Conservation (phyloP, 495 filamentous ascomycete species). For the Pyronema omphalodes region DNA sequence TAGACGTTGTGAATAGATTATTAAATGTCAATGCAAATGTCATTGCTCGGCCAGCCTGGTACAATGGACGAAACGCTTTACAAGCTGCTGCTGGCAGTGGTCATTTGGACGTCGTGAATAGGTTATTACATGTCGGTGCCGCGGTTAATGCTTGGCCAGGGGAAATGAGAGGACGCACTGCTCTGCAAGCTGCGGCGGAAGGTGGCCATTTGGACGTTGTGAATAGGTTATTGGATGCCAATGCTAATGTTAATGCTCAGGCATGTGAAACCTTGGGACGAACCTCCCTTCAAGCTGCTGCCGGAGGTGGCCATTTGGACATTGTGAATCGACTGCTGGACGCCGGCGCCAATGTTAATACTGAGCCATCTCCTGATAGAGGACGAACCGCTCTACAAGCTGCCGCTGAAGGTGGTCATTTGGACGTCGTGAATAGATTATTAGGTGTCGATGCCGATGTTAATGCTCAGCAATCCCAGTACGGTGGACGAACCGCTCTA, state of each 20-base stretch:
- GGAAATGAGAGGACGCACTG: not conserved
- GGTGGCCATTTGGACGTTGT: constrained; percentile 2
- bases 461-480: constrained; percentile 3
- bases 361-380: constrained; percentile 3
- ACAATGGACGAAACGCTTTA: too few relatives aligned
- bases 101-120: too few relatives aligned
- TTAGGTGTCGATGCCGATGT: constrained; percentile 7
- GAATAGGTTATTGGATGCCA: not conserved
- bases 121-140: too few relatives aligned
- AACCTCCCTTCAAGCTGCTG: constrained; percentile 18
- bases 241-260: constrained; percentile 2
- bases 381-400: constrained; percentile 9
- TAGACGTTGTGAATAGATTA: too few relatives aligned
- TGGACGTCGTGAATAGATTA: constrained; percentile 6
- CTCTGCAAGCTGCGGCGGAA: constrained; percentile 3
- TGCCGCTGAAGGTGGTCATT: constrained; percentile 2
- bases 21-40: too few relatives aligned
- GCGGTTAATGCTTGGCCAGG: too few relatives aligned
- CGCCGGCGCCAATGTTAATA: constrained; percentile 14
- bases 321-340: constrained; percentile 12
- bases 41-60: too few relatives aligned
- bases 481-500: constrained; percentile 11
- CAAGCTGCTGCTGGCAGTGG: too few relatives aligned
- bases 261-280: not conserved
- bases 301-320: constrained; percentile 11